Conservation (phyloP, 2,329 filamentous ascomycete genomes). For the Capronia americana region DNA sequence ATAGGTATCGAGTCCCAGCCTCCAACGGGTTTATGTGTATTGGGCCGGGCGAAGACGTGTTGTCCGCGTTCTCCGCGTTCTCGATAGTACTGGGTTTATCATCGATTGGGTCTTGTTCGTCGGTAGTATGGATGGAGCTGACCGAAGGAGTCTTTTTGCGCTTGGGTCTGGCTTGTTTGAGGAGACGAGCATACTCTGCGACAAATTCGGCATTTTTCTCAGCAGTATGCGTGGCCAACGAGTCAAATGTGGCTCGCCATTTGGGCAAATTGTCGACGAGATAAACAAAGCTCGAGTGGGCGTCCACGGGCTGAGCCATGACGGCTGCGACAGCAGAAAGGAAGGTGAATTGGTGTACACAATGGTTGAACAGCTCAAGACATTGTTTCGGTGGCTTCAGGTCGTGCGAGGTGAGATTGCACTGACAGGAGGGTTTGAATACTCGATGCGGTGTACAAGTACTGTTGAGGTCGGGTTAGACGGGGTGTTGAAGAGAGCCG, state of each 20-base stretch:
- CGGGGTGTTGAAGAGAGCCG: not conserved
- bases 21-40: slow-evolving; percentile 36
- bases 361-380: slow-evolving; percentile 23
- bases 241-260: slow-evolving; percentile 53
- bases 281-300: slow-evolving; percentile 53
- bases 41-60: slow-evolving; percentile 18
- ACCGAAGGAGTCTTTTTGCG: slow-evolving; percentile 48
- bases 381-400: slow-evolving; percentile 25
- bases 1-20: slow-evolving; percentile 37
- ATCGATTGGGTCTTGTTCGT: slow-evolving; percentile 19
- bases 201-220: slow-evolving; percentile 52
- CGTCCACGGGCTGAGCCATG: slow-evolving; percentile 46
- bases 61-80: slow-evolving; percentile 19
- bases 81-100: slow-evolving; percentile 3
- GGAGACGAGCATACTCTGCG: slow-evolving; percentile 50
- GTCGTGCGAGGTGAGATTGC: slow-evolving; percentile 29
- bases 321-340: slow-evolving; percentile 7
- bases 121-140: slow-evolving; percentile 49
- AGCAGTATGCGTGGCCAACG: slow-evolving; percentile 50
- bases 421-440: slow-evolving; percentile 14
- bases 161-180: slow-evolving; percentile 46
- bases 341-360: slow-evolving; percentile 14
- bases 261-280: slow-evolving; percentile 52
- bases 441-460: slow-evolving; percentile 8
- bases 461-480: not conserved